Conservation (phyloP, 2,329 filamentous ascomycete genomes). For the Biscogniauxia sp. region DNA sequence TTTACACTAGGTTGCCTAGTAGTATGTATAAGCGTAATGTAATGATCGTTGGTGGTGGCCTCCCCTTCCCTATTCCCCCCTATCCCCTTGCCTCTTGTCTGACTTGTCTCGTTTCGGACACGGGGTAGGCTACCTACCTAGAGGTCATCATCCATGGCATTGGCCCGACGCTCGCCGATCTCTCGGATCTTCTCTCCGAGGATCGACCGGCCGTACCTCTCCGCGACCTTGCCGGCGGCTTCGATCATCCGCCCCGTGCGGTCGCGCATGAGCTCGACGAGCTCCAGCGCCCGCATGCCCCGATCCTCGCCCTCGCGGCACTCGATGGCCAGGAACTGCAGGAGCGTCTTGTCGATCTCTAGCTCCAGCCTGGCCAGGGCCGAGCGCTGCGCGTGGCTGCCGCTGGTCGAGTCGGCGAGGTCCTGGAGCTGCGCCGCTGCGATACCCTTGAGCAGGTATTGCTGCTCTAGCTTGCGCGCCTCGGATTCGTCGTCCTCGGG, state of each 20-base stretch:
- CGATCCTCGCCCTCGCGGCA: constrained; percentile 90
- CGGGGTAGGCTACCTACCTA: neutral
- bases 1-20: too few species aligned
- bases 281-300: constrained; percentile 91
- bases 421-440: constrained; percentile 74
- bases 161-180: constrained; percentile 67
- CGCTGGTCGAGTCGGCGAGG: constrained; percentile 65
- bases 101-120: neutral
- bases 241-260: constrained; percentile 85
- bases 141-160: constrained; percentile 37
- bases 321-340: constrained; percentile 86
- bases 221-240: constrained; percentile 84
- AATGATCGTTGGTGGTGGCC: neutral
- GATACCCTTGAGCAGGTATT: constrained; percentile 72
- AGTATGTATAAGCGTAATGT: too few species aligned
- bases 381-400: constrained; percentile 61
- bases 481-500: constrained; percentile 42
- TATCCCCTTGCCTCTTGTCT: neutral
- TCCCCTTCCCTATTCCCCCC: too few species aligned
- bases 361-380: constrained; percentile 71
- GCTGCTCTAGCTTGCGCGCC: constrained; percentile 69
- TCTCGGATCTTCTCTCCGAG: constrained; percentile 89
- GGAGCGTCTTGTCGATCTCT: constrained; percentile 83
- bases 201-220: constrained; percentile 75
- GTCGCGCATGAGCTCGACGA: constrained; percentile 84